Evolutionary conservation across 495 filamentous ascomycete genomes (phyloP).

Genomic region (Hyphodiscus hymeniophilus): DNA sequence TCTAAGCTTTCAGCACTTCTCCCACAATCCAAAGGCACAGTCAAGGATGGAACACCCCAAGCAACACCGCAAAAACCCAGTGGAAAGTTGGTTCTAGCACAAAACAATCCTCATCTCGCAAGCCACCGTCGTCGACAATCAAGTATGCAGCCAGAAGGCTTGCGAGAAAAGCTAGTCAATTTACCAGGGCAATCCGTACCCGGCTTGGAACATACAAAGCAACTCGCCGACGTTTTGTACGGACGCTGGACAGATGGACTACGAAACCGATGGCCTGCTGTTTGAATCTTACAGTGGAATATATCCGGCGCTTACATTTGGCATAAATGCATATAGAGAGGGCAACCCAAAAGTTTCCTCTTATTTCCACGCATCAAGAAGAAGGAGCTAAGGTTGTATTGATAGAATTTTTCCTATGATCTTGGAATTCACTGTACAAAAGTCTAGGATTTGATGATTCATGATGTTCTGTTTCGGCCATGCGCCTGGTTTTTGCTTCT

Average conservation of each 20-base stretch:
- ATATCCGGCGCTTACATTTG: conserved; percentile 12
- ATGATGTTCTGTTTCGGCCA: conserved; percentile 16
- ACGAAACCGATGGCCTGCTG: conserved; percentile 64
- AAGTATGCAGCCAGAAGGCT: conserved; percentile 31
- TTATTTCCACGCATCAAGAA: conserved; percentile 1
- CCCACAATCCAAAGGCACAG: conserved; percentile 28
- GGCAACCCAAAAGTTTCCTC: conserved; percentile 9
- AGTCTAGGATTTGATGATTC: conserved; percentile 14
- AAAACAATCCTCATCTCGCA: conserved; percentile 79
- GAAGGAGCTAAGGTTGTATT: not conserved
- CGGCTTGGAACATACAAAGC: conserved; percentile 87
- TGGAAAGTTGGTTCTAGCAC: conserved; percentile 63
- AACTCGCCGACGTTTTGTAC: conserved; percentile 85
- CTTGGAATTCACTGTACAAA: conserved; percentile 11
- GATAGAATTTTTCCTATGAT: not conserved
- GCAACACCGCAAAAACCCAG: conserved; percentile 19
- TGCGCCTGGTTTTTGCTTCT: not conserved
- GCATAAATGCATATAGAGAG: conserved; percentile 1
- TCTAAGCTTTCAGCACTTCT: conserved; percentile 42
- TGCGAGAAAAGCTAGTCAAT: conserved; percentile 37
- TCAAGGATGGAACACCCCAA: conserved; percentile 23
- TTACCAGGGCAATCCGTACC: conserved; percentile 42
- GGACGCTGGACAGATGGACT: conserved; percentile 82
- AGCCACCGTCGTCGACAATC: conserved; percentile 66
- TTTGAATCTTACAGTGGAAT: conserved; percentile 24